Percentiles rank a stretch among this genome's conserved stretches.
Conservation (phyloP, 148 eudicot genomes). For the Dianthus caryophyllus region DNA sequence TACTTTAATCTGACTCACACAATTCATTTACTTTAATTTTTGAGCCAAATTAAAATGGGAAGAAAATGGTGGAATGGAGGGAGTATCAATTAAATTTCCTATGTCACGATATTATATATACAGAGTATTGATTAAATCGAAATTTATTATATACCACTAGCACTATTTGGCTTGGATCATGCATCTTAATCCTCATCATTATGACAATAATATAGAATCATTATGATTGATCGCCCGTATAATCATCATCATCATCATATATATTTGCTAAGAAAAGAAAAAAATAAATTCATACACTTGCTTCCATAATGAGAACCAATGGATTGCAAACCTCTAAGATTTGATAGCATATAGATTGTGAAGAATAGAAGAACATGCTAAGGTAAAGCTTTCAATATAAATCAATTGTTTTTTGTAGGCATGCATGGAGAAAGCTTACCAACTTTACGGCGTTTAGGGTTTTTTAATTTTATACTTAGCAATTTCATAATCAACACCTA, state of each 20-base stretch:
- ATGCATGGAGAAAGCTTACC: slow-evolving; percentile 12
- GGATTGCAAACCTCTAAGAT: not conserved
- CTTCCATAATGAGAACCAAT: not conserved
- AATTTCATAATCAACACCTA: too few species aligned
- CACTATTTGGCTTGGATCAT: not conserved
- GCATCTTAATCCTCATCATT: slow-evolving; percentile 14
- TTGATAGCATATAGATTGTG: not conserved
- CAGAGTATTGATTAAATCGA: too few species aligned
- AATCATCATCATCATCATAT: not conserved
- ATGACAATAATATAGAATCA: not conserved
- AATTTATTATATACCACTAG: too few species aligned
- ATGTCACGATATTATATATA: too few species aligned
- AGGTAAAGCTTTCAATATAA: slow-evolving; percentile 2
- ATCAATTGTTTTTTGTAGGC: slow-evolving; percentile 10
- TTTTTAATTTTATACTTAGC: too few species aligned
- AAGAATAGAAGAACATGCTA: not conserved
- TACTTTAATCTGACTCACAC: too few species aligned
- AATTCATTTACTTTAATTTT: too few species aligned
- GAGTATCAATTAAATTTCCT: too few species aligned
- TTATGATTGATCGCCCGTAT: too few species aligned
- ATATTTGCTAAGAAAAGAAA: not conserved
- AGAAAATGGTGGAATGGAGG: too few species aligned
- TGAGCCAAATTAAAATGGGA: too few species aligned
- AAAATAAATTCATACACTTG: not conserved
- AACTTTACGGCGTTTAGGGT: slow-evolving; percentile 18